A percentile compares a stretch with the other conserved stretches of the same genome.
phyloP scores from a whole-genome alignment of 257 asterid genomes.

The Primulina huaijiensis region DNA sequence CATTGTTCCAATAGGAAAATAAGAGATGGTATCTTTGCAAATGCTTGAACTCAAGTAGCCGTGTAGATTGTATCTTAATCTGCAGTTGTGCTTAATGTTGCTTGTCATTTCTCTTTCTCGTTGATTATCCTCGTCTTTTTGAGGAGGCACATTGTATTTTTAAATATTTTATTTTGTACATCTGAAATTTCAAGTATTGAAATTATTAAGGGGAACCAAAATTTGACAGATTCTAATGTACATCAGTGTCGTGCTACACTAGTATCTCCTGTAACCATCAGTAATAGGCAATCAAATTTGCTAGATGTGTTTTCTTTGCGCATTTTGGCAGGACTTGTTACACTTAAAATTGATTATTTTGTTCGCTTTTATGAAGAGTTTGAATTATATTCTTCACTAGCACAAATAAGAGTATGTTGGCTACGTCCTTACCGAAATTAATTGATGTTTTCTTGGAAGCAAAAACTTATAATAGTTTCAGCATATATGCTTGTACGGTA shows the following conservation, averaged over 20 bases:
- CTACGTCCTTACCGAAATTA: not conserved
- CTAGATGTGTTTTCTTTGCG: not conserved
- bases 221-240: not conserved
- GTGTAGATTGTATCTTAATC: not conserved
- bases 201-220: not conserved
- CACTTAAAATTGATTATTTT: constrained; percentile 13
- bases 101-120: not conserved
- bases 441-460: not conserved
- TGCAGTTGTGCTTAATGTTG: not conserved
- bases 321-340: constrained; percentile 6
- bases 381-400: not conserved
- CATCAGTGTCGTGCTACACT: not conserved
- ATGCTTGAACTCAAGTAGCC: too few species aligned
- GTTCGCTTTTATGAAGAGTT: not conserved
- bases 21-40: not conserved
- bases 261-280: not conserved
- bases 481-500: not conserved
- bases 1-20: not conserved
- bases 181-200: not conserved
- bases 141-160: not conserved
- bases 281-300: not conserved
- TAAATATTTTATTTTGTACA: not conserved
- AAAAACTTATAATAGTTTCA: not conserved
- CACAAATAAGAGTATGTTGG: not conserved
- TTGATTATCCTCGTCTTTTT: not conserved